Evolutionary conservation across 2,329 filamentous ascomycete species (phyloP).

Genomic region (Purpureocillium takamizusanense): DNA sequence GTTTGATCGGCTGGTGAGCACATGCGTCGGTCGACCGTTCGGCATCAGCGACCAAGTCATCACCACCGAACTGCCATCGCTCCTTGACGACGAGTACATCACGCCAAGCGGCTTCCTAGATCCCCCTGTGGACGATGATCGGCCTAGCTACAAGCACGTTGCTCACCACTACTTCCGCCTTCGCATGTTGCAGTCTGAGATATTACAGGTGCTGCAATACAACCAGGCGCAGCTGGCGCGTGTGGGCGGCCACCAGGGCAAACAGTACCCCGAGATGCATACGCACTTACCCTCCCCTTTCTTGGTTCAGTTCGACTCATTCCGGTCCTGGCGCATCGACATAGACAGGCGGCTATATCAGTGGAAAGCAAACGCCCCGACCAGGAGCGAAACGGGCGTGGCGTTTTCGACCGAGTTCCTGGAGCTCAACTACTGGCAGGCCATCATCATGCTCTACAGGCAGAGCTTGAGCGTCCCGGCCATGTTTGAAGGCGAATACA

Average conservation of each 20-base stretch:
- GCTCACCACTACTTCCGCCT: slow-evolving; percentile 89
- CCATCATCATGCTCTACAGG: slow-evolving; percentile 89
- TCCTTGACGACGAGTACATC: slow-evolving; percentile 82
- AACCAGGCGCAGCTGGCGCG: slow-evolving; percentile 78
- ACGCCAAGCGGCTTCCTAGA: slow-evolving; percentile 66
- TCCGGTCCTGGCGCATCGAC: slow-evolving; percentile 80
- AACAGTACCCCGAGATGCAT: slow-evolving; percentile 64
- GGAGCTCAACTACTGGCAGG: slow-evolving; percentile 96
- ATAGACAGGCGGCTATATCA: slow-evolving; percentile 75
- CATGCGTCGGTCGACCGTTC: slow-evolving; percentile 86
- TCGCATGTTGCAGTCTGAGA: slow-evolving; percentile 84
- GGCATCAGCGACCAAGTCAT: slow-evolving; percentile 95
- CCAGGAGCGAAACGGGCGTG: slow-evolving; percentile 71
- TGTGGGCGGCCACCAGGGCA: slow-evolving; percentile 53
- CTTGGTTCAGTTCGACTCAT: slow-evolving; percentile 72
- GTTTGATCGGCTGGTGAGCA: slow-evolving; percentile 87
- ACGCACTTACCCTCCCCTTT: slow-evolving; percentile 77
- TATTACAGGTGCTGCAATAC: slow-evolving; percentile 86
- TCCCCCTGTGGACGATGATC: slow-evolving; percentile 44
- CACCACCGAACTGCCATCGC: slow-evolving; percentile 86
- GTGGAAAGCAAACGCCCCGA: slow-evolving; percentile 80
- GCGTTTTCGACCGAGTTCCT: slow-evolving; percentile 83
- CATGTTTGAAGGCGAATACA: slow-evolving; percentile 72
- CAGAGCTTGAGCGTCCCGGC: slow-evolving; percentile 82
- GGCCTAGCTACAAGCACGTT: slow-evolving; percentile 81